Conservation (phyloP, 495 filamentous ascomycete genomes). For the Chaetomidium leptoderma region DNA sequence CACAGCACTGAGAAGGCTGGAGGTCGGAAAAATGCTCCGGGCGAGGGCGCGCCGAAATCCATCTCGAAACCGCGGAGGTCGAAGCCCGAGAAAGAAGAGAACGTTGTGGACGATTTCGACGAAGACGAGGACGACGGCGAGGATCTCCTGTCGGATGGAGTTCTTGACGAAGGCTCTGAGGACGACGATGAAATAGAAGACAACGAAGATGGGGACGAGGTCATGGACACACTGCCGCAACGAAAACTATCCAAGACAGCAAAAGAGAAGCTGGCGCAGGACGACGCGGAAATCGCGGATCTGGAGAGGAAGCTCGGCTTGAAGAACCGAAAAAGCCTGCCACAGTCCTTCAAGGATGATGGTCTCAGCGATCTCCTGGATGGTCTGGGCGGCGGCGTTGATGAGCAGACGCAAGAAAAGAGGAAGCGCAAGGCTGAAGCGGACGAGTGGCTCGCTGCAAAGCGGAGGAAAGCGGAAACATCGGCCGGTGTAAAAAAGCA, state of each 20-base stretch:
- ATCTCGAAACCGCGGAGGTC: conserved; percentile 21
- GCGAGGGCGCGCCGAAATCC: conserved; percentile 7
- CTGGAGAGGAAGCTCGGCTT: conserved; percentile 86
- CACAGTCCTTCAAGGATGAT: conserved; percentile 77
- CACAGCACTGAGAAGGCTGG: background rate
- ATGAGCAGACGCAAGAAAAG: conserved; percentile 52
- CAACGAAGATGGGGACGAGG: conserved; percentile 34
- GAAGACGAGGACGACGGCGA: conserved; percentile 23
- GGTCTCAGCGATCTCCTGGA: conserved; percentile 76
- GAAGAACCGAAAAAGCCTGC: conserved; percentile 68
- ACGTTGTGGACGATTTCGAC: conserved; percentile 7
- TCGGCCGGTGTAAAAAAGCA: conserved; percentile 23
- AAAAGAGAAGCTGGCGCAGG: conserved; percentile 61
- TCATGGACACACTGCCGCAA: conserved; percentile 24
- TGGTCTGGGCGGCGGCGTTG: conserved; percentile 55
- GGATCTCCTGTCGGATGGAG: conserved; percentile 25
- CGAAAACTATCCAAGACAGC: conserved; percentile 52
- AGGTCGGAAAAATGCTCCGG: background rate
- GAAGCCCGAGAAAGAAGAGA: conserved; percentile 11
- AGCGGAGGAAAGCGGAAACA: conserved; percentile 41
- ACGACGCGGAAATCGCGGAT: conserved; percentile 83
- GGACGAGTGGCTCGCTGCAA: conserved; percentile 49
- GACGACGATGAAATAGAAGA: conserved; percentile 37
- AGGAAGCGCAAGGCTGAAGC: conserved; percentile 65
- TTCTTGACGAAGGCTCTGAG: conserved; percentile 27